These are phyloP conservation scores for Xylaria sp. DNA, from an alignment of 2,329 filamentous ascomycete species.

Conservation along the genomic window DNA sequence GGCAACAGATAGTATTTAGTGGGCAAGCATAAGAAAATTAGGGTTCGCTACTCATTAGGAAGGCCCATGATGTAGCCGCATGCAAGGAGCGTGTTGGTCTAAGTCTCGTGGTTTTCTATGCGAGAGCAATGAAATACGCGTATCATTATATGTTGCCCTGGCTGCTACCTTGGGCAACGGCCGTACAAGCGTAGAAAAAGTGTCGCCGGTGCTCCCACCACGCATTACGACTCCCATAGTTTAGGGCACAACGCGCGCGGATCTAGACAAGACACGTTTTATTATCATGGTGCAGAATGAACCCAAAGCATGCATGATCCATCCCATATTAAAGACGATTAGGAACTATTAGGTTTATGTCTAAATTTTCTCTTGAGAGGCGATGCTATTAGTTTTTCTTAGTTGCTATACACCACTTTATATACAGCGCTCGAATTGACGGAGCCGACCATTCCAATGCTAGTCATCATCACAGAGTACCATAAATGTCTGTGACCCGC, in stretches of 20 bases:
- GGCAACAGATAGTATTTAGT: too few relatives aligned
- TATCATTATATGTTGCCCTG: too few relatives aligned
- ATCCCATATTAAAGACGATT: background rate
- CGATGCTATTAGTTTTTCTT: slow-evolving; percentile 67
- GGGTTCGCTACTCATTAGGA: too few relatives aligned
- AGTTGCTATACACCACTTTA: slow-evolving; percentile 51
- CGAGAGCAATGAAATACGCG: too few relatives aligned
- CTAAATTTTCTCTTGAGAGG: slow-evolving; percentile 58
- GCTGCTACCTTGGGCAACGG: too few relatives aligned
- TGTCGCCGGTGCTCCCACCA: too few relatives aligned
- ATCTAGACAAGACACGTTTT: background rate
- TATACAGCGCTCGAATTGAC: slow-evolving; percentile 56
- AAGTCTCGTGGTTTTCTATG: too few relatives aligned
- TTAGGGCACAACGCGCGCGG: background rate
- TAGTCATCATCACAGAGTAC: slow-evolving; percentile 58
- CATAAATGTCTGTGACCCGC: slow-evolving; percentile 44
- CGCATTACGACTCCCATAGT: background rate
- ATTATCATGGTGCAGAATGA: background rate
- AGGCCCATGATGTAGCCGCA: too few relatives aligned
- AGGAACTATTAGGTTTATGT: background rate
- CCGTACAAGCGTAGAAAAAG: too few relatives aligned
- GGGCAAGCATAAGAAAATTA: too few relatives aligned
- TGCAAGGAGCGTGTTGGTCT: too few relatives aligned
- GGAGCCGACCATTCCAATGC: slow-evolving; percentile 56
- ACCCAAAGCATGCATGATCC: background rate